A percentile compares a stretch with the other conserved stretches of the same genome.
Conservation (phyloP, 768 basidiomycete species). For the Cubamyces lactineus region DNA sequence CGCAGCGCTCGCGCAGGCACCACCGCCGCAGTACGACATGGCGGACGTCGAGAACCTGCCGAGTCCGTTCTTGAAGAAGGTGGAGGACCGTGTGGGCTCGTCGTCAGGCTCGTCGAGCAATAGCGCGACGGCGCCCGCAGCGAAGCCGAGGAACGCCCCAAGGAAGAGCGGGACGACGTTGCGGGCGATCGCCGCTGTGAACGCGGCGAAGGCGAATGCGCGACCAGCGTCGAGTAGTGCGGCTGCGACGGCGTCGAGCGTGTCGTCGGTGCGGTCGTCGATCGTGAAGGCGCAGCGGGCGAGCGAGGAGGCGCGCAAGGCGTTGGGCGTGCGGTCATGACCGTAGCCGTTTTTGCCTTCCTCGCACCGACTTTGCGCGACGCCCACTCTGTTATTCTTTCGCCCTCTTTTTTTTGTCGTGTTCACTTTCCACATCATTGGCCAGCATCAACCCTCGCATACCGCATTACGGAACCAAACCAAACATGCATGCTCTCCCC, state of each 20-base stretch:
- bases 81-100: slow-evolving; percentile 33
- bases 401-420: not conserved
- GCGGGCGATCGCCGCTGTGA: slow-evolving; percentile 56
- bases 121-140: slow-evolving; percentile 16
- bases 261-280: slow-evolving; percentile 41
- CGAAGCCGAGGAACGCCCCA: slow-evolving; percentile 19
- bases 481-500: slow-evolving; percentile 11
- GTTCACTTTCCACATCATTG: not conserved
- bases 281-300: slow-evolving; percentile 51
- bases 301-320: slow-evolving; percentile 55
- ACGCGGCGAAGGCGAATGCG: slow-evolving; percentile 52
- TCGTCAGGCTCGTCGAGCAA: slow-evolving; percentile 23
- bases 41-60: slow-evolving; percentile 84
- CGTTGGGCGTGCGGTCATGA: slow-evolving; percentile 26
- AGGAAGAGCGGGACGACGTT: slow-evolving; percentile 49
- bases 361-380: no score
- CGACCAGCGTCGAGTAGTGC: slow-evolving; percentile 17
- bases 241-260: not conserved
- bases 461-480: not conserved
- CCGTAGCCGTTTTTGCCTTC: not conserved
- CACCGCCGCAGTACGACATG: slow-evolving; percentile 54
- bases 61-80: slow-evolving; percentile 76
- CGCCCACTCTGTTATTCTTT: not conserved
- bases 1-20: slow-evolving; percentile 15
- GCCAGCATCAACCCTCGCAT: not conserved